Evolutionary conservation across 768 basidiomycete species (phyloP), one percentile per base, ranked within the genome.

Genomic region (Stropharia rugosoannulata): DNA sequence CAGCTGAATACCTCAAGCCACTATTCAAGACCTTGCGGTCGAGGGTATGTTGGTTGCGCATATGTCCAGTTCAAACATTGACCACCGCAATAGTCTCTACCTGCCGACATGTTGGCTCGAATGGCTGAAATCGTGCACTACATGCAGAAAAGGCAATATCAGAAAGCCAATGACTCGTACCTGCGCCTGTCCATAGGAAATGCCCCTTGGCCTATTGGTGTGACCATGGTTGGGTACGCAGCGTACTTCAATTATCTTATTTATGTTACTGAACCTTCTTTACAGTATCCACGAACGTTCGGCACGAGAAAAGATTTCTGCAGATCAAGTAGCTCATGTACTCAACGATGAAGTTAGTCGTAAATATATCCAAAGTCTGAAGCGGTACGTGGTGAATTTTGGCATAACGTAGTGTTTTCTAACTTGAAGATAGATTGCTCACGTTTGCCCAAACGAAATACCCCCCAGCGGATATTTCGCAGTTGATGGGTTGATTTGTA

Each of bases 131-230:
- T 99, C 51, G 90, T 98, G 6, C 90, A 98, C 66, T 75, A 94
- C 72, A 96, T 97, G 94, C 97, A 99, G 70, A 89, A 84, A 60
- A 87, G 97, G 27, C 86, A 95, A 69, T 99, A 99, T 63, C 94
- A 98, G 70, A 83, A 79, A 52, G 96, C 97, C 2, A 99, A 98
- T 64, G 97, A 99, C 68, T 89, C 95, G 0, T 99, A 99, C 69
- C 84, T 99, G 19, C 89, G 97, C 6, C 77, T 99, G 38, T 95
- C 93, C 5, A 99, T 99, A 60, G 97, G 97, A 35, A 99, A 97
- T 64, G 96, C 97, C 0, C 95, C 97, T 2, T 99, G 97, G 97
- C 97, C 97, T 1, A 99, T 99, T 65, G 97, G 97, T 41, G 97
- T 99, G 8, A 99, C 97, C 58, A 96, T 96, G 90, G 97, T 98